phyloP scores from a whole-genome alignment of 768 basidiomycete genomes.

The Russula emetica region DNA sequence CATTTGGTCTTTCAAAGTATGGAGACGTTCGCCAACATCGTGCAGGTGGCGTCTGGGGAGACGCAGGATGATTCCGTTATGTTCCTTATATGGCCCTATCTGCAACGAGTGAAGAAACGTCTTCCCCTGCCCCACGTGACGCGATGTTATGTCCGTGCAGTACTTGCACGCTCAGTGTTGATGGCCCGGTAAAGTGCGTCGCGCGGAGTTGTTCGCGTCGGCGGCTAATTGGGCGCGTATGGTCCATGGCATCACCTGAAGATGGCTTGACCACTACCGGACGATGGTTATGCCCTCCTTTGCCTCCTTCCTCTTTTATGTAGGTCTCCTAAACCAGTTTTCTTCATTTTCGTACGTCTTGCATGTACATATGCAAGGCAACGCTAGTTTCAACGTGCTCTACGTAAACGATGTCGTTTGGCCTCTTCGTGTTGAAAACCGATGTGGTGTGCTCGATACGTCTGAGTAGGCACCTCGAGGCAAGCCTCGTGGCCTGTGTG shows the following conservation, averaged over 20 bases:
- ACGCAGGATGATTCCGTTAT: constrained; percentile 21
- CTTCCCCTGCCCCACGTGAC: constrained; percentile 16
- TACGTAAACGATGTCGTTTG: constrained; percentile 6
- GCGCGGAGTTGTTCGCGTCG: constrained; percentile 7
- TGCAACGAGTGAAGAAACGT: constrained; percentile 16
- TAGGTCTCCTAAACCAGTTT: constrained; percentile 8
- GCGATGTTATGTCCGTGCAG: constrained; percentile 14
- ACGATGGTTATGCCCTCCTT: constrained; percentile 20
- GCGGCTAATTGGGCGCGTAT: constrained; percentile 3
- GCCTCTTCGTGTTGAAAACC: neutral
- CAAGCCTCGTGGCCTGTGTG: constrained; percentile 3
- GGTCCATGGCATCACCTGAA: constrained; percentile 2
- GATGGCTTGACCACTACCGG: constrained; percentile 10
- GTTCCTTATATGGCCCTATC: constrained; percentile 1
- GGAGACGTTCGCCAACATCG: constrained; percentile 17
- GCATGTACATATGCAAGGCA: constrained; percentile 5
- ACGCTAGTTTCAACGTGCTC: constrained; percentile 6
- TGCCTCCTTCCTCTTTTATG: constrained; percentile 18
- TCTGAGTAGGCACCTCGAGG: constrained; percentile 3
- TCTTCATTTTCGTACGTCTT: constrained; percentile 14
- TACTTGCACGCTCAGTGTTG: constrained; percentile 21
- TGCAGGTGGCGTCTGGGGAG: constrained; percentile 26
- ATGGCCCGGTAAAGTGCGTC: constrained; percentile 15
- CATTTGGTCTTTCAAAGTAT: constrained; percentile 22
- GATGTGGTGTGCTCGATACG: neutral